phyloP scores from a whole-genome alignment of 768 basidiomycete genomes.

The Agaricus bisporus region DNA sequence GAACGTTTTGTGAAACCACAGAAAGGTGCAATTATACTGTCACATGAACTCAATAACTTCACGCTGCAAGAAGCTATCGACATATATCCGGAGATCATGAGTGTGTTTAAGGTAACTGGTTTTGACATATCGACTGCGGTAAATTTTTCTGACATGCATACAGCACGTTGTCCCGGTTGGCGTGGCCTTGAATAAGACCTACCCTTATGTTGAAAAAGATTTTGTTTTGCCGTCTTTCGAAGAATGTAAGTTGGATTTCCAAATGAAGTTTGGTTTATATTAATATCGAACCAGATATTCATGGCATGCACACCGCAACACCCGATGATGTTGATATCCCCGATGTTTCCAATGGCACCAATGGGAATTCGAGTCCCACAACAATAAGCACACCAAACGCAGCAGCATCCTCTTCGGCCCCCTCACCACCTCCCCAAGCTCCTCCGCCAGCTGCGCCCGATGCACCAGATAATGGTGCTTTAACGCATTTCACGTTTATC shows the following conservation, averaged over 20 bases:
- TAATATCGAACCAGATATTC: not conserved
- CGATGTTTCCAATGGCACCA: not conserved
- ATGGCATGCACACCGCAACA: not conserved
- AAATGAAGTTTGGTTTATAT: no score
- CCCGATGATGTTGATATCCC: not conserved
- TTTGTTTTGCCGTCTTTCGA: constrained; percentile 37
- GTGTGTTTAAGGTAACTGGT: constrained; percentile 34
- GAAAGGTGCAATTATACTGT: constrained; percentile 47
- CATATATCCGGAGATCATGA: constrained; percentile 37
- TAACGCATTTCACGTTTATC: not conserved
- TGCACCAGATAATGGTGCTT: not conserved
- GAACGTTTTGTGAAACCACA: constrained; percentile 13
- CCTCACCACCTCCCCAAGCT: not conserved
- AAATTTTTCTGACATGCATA: not conserved
- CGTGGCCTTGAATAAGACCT: constrained; percentile 42
- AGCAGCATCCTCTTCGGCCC: not conserved
- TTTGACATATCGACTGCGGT: not conserved
- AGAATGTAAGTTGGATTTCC: constrained; percentile 34
- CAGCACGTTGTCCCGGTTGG: constrained; percentile 48
- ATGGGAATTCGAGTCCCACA: not conserved
- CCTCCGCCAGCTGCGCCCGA: not conserved
- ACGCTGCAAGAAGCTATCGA: constrained; percentile 59
- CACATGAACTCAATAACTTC: constrained; percentile 55
- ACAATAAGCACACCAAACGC: not conserved
- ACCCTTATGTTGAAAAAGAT: constrained; percentile 46